These are phyloP conservation scores for Austroboletus eburneus DNA, from an alignment of 768 basidiomycete genomes.

Conservation along the genomic window DNA sequence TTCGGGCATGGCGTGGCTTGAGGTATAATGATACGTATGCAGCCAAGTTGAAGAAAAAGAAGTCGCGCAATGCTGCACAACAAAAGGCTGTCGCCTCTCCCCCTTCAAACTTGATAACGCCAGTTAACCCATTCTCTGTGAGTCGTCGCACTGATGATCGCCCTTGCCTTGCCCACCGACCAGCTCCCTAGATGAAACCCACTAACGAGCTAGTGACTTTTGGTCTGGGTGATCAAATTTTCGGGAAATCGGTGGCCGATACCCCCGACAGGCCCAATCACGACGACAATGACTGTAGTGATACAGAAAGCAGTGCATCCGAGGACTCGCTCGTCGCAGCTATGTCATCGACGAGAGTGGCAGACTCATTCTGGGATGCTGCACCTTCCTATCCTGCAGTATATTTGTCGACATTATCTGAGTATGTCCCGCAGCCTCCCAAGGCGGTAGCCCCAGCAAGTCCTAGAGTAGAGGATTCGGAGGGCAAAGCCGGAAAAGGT, in stretches of 20 bases:
- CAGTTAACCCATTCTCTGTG: slow-evolving; percentile 70
- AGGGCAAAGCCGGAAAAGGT: slow-evolving; percentile 43
- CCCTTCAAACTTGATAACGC: slow-evolving; percentile 28
- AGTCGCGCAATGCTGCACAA: slow-evolving; percentile 36
- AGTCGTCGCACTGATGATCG: slow-evolving; percentile 19
- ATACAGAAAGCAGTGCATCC: slow-evolving; percentile 36
- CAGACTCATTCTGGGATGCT: slow-evolving; percentile 61
- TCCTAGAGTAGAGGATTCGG: slow-evolving; percentile 36
- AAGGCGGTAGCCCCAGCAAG: slow-evolving; percentile 44
- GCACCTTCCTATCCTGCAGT: slow-evolving; percentile 63
- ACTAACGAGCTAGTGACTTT: slow-evolving; percentile 35
- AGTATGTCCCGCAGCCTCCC: slow-evolving; percentile 61
- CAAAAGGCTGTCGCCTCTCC: slow-evolving; percentile 34
- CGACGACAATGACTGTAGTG: slow-evolving; percentile 25
- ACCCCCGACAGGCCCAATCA: slow-evolving; percentile 13
- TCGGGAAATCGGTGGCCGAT: slow-evolving; percentile 37
- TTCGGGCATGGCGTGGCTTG: slow-evolving; percentile 79
- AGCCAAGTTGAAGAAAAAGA: slow-evolving; percentile 59
- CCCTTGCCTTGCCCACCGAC: background rate
- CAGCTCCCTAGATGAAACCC: slow-evolving; percentile 22
- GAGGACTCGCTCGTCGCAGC: slow-evolving; percentile 54
- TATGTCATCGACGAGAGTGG: slow-evolving; percentile 49
- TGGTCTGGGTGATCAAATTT: slow-evolving; percentile 65
- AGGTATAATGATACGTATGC: slow-evolving; percentile 74
- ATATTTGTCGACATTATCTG: slow-evolving; percentile 71